Base-by-base conservation (phyloP, 176 grass and related monocot genomes). In the Bolboschoenus planiculmis region DNA sequence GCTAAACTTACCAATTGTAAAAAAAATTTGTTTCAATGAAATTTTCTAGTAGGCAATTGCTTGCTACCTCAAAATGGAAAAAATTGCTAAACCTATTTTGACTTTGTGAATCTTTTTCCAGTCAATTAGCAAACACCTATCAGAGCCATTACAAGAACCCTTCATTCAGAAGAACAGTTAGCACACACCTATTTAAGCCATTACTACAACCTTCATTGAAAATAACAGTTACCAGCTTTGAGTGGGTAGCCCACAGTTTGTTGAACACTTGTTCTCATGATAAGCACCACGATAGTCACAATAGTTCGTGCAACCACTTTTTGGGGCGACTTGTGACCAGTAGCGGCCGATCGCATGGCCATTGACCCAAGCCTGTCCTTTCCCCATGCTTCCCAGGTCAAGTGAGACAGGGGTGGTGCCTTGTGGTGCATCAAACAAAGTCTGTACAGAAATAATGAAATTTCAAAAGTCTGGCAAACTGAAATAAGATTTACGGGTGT, bases 291-390 rank as follows among this genome's bases (percentile, higher is more conserved):
- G 81, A 18, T 97, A 97, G 67, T 94, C 85, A 77, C 95, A 97
- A 18, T 81, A 86, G 48, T 80, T 80, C 40, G 88, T 30, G 67
- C 95, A 97, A 27, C 95, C 92, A 68, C 85, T 81, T 67, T 94
- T 21, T 84, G 92, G 90, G 1, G 95, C 85, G 47, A 97, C 67
- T 64, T 91, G 33, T 31, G 88, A 91, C 92, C 95, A 97, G 80
- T 94, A 94, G 43, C 95, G 88, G 60, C 95, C 95, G 87, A 94
- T 93, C 42, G 84, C 87, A 85, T 84, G 42, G 23, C 95, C 92
- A 88, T 97, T 97, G 53, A 97, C 88, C 95, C 95, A 97, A 79
- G 84, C 95, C 87, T 94, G 95, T 5, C 95, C 95, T 81, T 97
- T 97, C 56, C 92, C 92, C 95, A 97, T 94, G 85, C 92, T 94